A percentile compares a stretch with the other conserved stretches of the same genome.
Conservation (phyloP, 495 filamentous ascomycete species). For the Hypomontagnella submonticulosa region DNA sequence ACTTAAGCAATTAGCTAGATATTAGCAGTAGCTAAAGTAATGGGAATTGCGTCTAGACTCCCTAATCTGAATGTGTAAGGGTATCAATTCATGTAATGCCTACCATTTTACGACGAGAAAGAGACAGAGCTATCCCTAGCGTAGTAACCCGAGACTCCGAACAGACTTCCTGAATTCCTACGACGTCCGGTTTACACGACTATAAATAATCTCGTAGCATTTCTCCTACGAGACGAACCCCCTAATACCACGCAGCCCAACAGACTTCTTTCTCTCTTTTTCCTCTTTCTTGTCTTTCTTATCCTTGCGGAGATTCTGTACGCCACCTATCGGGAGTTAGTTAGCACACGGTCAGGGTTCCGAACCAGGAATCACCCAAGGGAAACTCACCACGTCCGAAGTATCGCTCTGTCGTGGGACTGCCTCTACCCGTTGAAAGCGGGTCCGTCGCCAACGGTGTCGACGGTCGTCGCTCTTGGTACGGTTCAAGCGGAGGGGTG, state of each 20-base stretch:
- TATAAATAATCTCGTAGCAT: too few relatives aligned
- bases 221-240: constrained; percentile 55
- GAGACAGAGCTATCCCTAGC: too few relatives aligned
- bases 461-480: constrained; percentile 39
- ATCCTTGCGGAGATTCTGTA: constrained; percentile 66
- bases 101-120: too few relatives aligned
- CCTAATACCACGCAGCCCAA: constrained; percentile 63
- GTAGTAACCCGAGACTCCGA: too few relatives aligned
- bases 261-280: constrained; percentile 64
- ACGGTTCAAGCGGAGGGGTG: constrained; percentile 51
- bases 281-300: constrained; percentile 60
- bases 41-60: too few relatives aligned
- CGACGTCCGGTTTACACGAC: neutral
- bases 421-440: constrained; percentile 46
- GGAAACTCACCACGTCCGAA: constrained; percentile 56
- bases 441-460: constrained; percentile 47
- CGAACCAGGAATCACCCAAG: neutral
- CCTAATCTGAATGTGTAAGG: too few relatives aligned
- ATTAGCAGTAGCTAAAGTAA: too few relatives aligned
- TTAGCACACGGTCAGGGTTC: constrained; percentile 48
- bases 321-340: constrained; percentile 56
- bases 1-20: too few relatives aligned
- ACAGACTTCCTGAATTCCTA: too few relatives aligned
- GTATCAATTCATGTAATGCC: too few relatives aligned
- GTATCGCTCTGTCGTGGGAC: constrained; percentile 57